Evolutionary conservation across 495 filamentous ascomycete species (phyloP).

Genomic region (Lophiotrema nucula): DNA sequence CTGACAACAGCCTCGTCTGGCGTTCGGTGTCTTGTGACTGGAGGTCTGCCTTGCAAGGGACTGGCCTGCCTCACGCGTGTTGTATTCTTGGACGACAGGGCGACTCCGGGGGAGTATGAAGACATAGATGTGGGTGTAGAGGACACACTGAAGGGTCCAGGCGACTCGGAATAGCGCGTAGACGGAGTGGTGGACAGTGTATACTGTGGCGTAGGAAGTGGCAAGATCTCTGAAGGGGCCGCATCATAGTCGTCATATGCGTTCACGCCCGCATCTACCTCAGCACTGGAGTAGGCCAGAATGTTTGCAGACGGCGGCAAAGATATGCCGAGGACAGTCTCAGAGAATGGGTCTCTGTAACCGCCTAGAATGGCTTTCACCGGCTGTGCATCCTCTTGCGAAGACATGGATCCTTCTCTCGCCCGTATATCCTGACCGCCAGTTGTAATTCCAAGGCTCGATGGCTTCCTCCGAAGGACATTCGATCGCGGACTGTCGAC

Average conservation of each 20-base stretch:
- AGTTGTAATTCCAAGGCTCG: slow-evolving; percentile 31
- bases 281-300: slow-evolving; percentile 9
- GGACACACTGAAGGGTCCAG: slow-evolving; percentile 82
- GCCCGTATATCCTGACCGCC: slow-evolving; percentile 18
- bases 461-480: slow-evolving; percentile 38
- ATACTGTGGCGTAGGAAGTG: slow-evolving; percentile 35
- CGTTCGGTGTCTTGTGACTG: slow-evolving; percentile 62
- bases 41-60: slow-evolving; percentile 64
- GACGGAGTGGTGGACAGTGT: slow-evolving; percentile 65
- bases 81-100: slow-evolving; percentile 58
- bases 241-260: slow-evolving; percentile 10
- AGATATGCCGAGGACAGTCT: slow-evolving; percentile 41
- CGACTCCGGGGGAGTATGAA: slow-evolving; percentile 85
- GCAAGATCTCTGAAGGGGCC: slow-evolving; percentile 30
- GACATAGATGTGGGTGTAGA: slow-evolving; percentile 96
- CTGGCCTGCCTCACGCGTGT: slow-evolving; percentile 62
- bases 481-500: slow-evolving; percentile 41
- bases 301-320: slow-evolving; percentile 36
- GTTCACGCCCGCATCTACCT: slow-evolving; percentile 6
- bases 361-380: slow-evolving; percentile 25
- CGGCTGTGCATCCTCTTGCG: slow-evolving; percentile 27
- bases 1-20: slow-evolving; percentile 50
- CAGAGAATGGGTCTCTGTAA: slow-evolving; percentile 32
- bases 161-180: slow-evolving; percentile 91
- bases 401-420: slow-evolving; percentile 25